A percentile compares a stretch with the other conserved stretches of the same genome.
Conservation (phyloP, 2,329 filamentous ascomycete species). For the Lasiodiplodia sp. region DNA sequence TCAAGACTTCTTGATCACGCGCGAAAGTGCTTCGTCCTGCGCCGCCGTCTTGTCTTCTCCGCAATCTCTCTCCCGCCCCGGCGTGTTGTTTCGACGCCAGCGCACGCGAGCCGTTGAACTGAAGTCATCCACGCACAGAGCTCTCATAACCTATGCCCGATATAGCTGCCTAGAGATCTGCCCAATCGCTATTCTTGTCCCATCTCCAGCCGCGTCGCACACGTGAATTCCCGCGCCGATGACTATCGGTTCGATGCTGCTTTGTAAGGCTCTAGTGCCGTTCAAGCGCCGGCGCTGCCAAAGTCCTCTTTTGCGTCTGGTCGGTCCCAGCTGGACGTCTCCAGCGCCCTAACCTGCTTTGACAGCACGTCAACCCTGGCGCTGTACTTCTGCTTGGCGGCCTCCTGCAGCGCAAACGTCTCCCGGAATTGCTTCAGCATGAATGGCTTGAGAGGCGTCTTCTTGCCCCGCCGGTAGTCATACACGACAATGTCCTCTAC, state of each 20-base stretch:
- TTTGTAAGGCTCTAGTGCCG: background rate
- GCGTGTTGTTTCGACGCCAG: conserved; percentile 16
- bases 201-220: background rate
- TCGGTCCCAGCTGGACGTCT: conserved; percentile 77
- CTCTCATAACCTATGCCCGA: conserved; percentile 23
- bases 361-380: conserved; percentile 64
- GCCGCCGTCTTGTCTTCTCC: conserved; percentile 17
- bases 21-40: conserved; percentile 19
- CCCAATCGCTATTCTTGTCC: background rate
- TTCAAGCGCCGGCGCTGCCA: conserved; percentile 38
- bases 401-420: conserved; percentile 68
- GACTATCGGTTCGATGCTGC: background rate
- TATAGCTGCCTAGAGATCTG: conserved; percentile 9
- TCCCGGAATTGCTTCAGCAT: conserved; percentile 67
- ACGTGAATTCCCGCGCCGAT: conserved; percentile 1
- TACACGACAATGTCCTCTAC: conserved; percentile 82
- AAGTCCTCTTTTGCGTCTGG: conserved; percentile 75
- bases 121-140: conserved; percentile 4
- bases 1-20: conserved; percentile 29
- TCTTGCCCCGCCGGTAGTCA: conserved; percentile 69
- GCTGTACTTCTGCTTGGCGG: conserved; percentile 61
- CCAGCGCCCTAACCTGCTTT: conserved; percentile 66
- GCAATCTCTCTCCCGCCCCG: background rate
- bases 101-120: conserved; percentile 20
- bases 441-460: conserved; percentile 65